phyloP scores from a whole-genome alignment of 2,329 filamentous ascomycete species.

The Cadophora sp. region DNA sequence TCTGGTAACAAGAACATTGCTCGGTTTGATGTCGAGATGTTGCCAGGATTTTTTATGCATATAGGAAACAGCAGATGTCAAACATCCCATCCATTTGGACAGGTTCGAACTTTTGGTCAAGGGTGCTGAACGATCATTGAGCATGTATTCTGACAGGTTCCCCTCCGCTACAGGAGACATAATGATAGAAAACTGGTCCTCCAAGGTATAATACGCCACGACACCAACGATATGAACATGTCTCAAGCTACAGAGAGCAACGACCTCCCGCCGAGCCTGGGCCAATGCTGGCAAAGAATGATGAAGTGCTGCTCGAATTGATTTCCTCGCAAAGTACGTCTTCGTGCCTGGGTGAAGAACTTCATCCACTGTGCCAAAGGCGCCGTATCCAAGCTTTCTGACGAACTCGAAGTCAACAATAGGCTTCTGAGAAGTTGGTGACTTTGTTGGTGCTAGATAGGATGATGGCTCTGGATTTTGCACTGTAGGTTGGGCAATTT shows the following conservation, averaged over 20 bases:
- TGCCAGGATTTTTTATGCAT: conserved; percentile 18
- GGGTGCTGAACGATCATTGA: background rate
- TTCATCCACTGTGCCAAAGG: conserved; percentile 21
- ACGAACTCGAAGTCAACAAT: conserved; percentile 9
- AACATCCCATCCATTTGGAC: conserved; percentile 20
- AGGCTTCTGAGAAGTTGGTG: background rate
- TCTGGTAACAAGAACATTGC: conserved; percentile 15
- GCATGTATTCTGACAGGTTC: conserved; percentile 19
- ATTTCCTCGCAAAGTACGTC: conserved; percentile 16
- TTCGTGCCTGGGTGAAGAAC: conserved; percentile 11
- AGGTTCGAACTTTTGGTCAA: conserved; percentile 11
- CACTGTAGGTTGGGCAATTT: background rate
- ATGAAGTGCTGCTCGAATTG: conserved; percentile 2
- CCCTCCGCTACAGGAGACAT: conserved; percentile 21
- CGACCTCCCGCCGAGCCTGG: conserved; percentile 17
- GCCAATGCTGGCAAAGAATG: background rate
- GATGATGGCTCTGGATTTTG: background rate
- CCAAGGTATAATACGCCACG: conserved; percentile 17
- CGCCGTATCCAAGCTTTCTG: conserved; percentile 18
- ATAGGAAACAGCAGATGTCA: conserved; percentile 19
- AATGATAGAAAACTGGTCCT: conserved; percentile 20
- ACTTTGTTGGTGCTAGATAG: background rate
- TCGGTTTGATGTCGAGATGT: conserved; percentile 27
- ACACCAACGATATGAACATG: conserved; percentile 17
- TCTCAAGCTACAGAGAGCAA: conserved; percentile 17